These are phyloP conservation scores for Setaria italica DNA, from an alignment of 202 grass and related monocot genomes.

Conservation along the genomic window DNA sequence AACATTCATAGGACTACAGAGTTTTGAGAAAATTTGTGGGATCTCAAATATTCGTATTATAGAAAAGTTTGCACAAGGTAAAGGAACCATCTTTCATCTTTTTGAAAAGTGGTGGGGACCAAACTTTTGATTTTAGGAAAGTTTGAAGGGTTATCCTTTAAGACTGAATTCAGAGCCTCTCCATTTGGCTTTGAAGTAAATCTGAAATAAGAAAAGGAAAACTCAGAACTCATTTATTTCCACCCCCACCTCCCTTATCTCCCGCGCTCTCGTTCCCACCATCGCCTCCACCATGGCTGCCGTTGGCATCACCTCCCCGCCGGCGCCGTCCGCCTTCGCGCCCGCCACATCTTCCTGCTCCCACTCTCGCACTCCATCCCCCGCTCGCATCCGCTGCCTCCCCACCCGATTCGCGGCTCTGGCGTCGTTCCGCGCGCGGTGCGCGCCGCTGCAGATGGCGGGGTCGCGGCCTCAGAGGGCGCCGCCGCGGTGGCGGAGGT, in stretches of 20 bases:
- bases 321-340: conserved; percentile 32
- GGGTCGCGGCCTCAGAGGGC: conserved; percentile 35
- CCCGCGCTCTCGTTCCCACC: conserved; percentile 45
- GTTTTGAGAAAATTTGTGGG: no score
- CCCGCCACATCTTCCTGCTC: neutral
- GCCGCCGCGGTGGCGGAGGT: conserved; percentile 7
- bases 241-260: conserved; percentile 63
- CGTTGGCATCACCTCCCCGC: conserved; percentile 39
- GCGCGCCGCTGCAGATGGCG: conserved; percentile 32
- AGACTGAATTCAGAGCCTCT: no score
- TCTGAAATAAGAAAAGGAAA: neutral
- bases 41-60: no score
- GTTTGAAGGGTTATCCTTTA: no score
- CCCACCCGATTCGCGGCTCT: neutral
- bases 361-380: neutral
- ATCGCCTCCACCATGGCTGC: conserved; percentile 46
- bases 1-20: no score
- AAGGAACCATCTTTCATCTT: no score
- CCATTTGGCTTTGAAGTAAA: no score
- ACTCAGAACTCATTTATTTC: conserved; percentile 44
- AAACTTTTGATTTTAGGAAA: no score
- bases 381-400: neutral
- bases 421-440: conserved; percentile 31
- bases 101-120: no score
- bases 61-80: no score